These are phyloP conservation scores for Hygrocybe punicea DNA, from an alignment of 768 basidiomycete species.

Conservation along the genomic window DNA sequence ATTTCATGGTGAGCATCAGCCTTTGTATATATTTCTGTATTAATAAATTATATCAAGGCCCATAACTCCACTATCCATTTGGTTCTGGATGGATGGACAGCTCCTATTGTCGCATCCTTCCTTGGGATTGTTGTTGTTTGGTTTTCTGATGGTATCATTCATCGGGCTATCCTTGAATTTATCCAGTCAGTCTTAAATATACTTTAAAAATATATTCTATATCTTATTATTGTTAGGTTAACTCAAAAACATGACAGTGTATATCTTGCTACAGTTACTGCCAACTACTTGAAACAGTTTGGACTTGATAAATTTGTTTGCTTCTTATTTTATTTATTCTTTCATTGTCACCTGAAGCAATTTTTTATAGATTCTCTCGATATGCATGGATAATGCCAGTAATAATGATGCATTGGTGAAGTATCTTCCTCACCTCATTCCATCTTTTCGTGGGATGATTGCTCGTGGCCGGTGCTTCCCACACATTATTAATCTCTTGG, in stretches of 20 bases:
- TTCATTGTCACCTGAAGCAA: not conserved
- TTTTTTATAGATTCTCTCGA: conserved; percentile 22
- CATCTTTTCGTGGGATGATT: conserved; percentile 20
- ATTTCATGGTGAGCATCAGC: not conserved
- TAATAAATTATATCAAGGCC: conserved; percentile 5
- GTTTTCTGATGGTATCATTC: conserved; percentile 27
- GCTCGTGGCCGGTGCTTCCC: conserved; percentile 25
- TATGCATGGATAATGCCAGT: conserved; percentile 33
- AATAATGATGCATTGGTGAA: conserved; percentile 28
- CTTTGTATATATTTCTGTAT: not conserved
- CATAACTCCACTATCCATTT: conserved; percentile 23
- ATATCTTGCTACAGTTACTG: conserved; percentile 27
- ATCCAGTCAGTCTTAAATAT: conserved; percentile 18
- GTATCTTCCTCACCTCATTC: conserved; percentile 17
- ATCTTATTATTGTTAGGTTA: conserved; percentile 16
- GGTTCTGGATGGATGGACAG: conserved; percentile 37
- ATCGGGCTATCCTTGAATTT: conserved; percentile 33
- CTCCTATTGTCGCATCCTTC: conserved; percentile 26
- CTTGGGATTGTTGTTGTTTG: conserved; percentile 33
- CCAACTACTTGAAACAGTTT: conserved; percentile 26
- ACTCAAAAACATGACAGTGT: conserved; percentile 25
- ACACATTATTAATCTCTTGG: conserved; percentile 34
- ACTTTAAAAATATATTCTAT: too few relatives aligned
- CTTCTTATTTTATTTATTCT: conserved; percentile 14
- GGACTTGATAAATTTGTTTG: conserved; percentile 20